Conservation (phyloP, 352 stramenopile species). For the Phytophthora multivora region DNA sequence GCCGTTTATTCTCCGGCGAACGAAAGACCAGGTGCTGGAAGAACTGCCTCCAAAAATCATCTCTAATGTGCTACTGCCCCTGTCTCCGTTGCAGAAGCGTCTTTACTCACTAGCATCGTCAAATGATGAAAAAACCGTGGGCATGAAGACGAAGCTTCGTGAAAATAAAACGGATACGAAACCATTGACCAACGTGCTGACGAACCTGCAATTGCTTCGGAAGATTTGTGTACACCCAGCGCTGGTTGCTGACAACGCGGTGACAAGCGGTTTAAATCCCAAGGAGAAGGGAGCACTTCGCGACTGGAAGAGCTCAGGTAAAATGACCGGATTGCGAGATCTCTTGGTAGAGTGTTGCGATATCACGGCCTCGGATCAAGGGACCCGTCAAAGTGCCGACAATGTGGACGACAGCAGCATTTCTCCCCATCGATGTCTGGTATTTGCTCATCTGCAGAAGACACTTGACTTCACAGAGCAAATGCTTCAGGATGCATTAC, state of each 20-base stretch:
- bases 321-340: slow-evolving; percentile 86
- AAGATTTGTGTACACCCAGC: slow-evolving; percentile 95
- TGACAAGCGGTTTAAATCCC: slow-evolving; percentile 24
- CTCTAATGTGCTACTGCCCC: slow-evolving; percentile 89
- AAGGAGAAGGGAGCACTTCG: slow-evolving; percentile 35
- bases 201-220: slow-evolving; percentile 81
- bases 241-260: slow-evolving; percentile 62
- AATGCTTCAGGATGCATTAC: slow-evolving; percentile 79
- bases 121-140: slow-evolving; percentile 11
- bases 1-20: slow-evolving; percentile 96
- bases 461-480: slow-evolving; percentile 94
- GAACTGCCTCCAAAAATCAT: slow-evolving; percentile 98
- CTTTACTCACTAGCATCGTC: slow-evolving; percentile 77
- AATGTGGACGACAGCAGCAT: slow-evolving; percentile 23
- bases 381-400: slow-evolving; percentile 3
- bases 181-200: slow-evolving; percentile 49
- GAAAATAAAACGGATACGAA: slow-evolving; percentile 8
- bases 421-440: slow-evolving; percentile 91
- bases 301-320: slow-evolving; percentile 90
- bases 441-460: slow-evolving; percentile 95
- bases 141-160: neutral
- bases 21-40: slow-evolving; percentile 95
- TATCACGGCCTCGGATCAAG: slow-evolving; percentile 30
- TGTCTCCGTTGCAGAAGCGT: slow-evolving; percentile 87
- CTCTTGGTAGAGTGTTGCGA: slow-evolving; percentile 77